Percentiles rank a stretch among this genome's conserved stretches.
These are phyloP conservation scores for Pseudogymnoascus sp. DNA, from an alignment of 2,329 filamentous ascomycete species.

Conservation along the genomic window DNA sequence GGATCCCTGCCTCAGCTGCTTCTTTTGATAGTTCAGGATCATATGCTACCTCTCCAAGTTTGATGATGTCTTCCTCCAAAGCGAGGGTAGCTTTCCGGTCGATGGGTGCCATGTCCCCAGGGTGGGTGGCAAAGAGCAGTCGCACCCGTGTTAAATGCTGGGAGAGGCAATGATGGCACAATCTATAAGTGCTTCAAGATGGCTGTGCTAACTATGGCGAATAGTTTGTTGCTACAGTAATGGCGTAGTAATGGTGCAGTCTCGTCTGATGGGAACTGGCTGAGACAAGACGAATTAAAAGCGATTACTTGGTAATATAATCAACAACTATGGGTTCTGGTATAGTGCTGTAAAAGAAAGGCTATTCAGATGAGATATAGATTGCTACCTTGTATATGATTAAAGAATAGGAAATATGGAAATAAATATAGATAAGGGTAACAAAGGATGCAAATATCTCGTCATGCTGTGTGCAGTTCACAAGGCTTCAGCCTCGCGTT, in stretches of 20 bases:
- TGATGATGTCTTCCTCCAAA: constrained; percentile 6
- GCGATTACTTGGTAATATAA: constrained; percentile 1
- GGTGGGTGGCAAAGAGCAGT: background rate
- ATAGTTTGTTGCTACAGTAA: background rate
- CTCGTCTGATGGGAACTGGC: background rate
- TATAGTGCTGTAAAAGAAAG: background rate
- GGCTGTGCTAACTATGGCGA: background rate
- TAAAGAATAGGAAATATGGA: constrained; percentile 1
- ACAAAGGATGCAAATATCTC: background rate
- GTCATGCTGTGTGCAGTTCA: background rate
- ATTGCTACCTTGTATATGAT: background rate
- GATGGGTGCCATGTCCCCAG: constrained; percentile 1
- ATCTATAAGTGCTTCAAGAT: no score
- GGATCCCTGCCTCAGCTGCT: background rate
- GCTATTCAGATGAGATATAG: background rate
- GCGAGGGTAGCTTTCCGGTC: background rate
- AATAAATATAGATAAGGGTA: background rate
- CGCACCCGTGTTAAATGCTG: background rate
- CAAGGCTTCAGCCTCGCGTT: constrained; percentile 2
- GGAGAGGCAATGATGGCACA: background rate
- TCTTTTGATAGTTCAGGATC: background rate
- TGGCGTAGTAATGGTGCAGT: background rate
- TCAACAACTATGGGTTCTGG: background rate
- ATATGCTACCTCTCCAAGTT: constrained; percentile 1
- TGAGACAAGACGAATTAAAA: background rate